Evolutionary conservation across 192 early-diverging fungal species (phyloP), one percentile per base, ranked within the genome.

Genomic region (Mortierella claussenii): DNA sequence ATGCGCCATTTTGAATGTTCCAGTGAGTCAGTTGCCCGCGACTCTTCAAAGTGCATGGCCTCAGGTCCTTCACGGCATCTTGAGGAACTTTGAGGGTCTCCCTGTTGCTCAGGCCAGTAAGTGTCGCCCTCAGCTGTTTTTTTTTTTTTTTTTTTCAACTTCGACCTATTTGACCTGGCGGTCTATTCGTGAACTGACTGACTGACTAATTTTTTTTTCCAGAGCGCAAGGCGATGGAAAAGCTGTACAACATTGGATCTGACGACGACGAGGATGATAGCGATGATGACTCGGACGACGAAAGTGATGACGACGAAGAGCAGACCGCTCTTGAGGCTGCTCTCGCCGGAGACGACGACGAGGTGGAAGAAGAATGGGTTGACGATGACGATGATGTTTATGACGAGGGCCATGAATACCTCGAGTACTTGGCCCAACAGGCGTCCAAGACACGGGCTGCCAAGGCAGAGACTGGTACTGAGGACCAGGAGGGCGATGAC

Each of bases 11-110:
- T 62, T 98, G 44, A 85, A 85, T 30, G 74, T 96, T 9, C 93
- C 95, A 8, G 62, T 82, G 24, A 86, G 85, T 7, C 82, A 90
- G 66, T 67, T 98, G 9, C 96, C 96, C 20, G 47, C 83, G 0
- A 68, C 89, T 3, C 78, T 98, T 46, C 90, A 91, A 60, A 74
- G 60, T 34, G 92, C 89, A 6, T 92, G 94, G 90, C 73, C 86
- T 1, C 90, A 92, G 78, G 70, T 97, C 37, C 82, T 95, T 55
- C 83, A 87, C 34, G 90, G 86, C 26, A 78, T 95, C 32, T 68
- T 96, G 46, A 81, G 79, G 50, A 82, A 91, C 15, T 95, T 96
- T 82, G 82, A 90, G 58, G 85, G 91, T 11, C 88, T 92, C n/a
- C 91, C 89, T n/a, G 83, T 83, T 51, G 89, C 89, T 20, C 79